Conservation (phyloP, 148 eudicot genomes). For the Chenopodium quinoa region DNA sequence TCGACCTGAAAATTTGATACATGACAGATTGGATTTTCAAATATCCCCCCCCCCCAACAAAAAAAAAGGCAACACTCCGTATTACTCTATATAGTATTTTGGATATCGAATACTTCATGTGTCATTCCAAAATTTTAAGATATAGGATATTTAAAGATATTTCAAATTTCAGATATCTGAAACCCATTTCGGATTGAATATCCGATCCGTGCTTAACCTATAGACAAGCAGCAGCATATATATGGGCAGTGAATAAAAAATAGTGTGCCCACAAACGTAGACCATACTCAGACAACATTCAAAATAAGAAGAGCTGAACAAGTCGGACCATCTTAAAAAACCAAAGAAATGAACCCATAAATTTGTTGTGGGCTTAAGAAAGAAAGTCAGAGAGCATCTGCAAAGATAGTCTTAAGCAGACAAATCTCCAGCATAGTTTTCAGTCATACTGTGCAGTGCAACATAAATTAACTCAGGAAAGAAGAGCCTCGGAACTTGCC, state of each 20-base stretch:
- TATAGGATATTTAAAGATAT: no score
- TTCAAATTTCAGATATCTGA: no score
- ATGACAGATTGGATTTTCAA: no score
- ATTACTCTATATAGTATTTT: no score
- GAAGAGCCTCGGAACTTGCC: conserved; percentile 29
- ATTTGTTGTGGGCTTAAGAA: conserved; percentile 9
- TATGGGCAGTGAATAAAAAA: background rate
- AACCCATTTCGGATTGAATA: no score
- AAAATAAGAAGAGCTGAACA: conserved; percentile 8
- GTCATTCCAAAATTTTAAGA: no score
- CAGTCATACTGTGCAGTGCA: conserved; percentile 11
- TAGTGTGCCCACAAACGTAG: background rate
- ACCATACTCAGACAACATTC: background rate
- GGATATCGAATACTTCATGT: no score
- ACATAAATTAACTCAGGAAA: conserved; percentile 20
- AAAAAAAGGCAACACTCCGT: no score
- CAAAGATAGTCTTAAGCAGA: conserved; percentile 26
- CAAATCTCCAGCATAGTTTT: conserved; percentile 10
- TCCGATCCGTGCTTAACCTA: no score
- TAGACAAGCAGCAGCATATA: background rate
- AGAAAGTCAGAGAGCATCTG: conserved; percentile 25
- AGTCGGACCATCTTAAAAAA: background rate
- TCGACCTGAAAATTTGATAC: no score
- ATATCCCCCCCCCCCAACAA: no score
- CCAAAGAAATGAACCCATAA: conserved; percentile 13